Evolutionary conservation across 2,329 filamentous ascomycete genomes (phyloP), one percentile per base, ranked within the genome.

Genomic region (Epichloe sp.): DNA sequence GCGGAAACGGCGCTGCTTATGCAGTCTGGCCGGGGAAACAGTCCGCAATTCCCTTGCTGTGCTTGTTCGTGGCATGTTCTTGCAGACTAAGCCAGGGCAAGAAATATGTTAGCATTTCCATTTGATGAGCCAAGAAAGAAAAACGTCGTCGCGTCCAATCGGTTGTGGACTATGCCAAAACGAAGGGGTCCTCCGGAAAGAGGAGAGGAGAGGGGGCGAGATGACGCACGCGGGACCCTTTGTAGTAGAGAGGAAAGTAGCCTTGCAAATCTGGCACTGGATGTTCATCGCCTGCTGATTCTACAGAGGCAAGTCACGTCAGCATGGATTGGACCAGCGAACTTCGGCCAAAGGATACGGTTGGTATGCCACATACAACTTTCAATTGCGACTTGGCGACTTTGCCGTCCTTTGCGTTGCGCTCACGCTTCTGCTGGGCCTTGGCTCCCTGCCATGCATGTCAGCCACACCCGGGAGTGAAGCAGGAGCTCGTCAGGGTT

Each of bases 241-340:
- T 54, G 83, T 84, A 37, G 86, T 90, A 73, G 84, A 83, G 59
- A 89, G 77, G 72, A 90, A 89, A 34, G 84, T 86, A 59, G 83
- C 78, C 70, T 82, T 85, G 83, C 86, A 90, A 62, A 81, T 74
- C 58, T 78, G 71, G 76, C 86, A 90, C 68, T 87, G 83, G 68
- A 89, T 86, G 63, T 78, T 82, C 73, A 82, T 85, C 53, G 86
- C 85, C 59, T 82, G 74, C 59, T 78, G 74, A 71, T 89, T 89
- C 83, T 86, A 58, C 54, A 38, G 11, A n/a, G n/a, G 8, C 10
- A 21, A 15, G n/a, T 19, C 3, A 3, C n/a, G 34, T 44, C 40
- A 44, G 40, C 14, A 21, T 17, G 43, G 41, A 14, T 14, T 19
- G 11, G 43, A 11, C 31, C 8, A 35, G 14, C 8, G n/a, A 17